These are phyloP conservation scores for Colletotrichum lindemuthianum DNA, from an alignment of 2,329 filamentous ascomycete species.

Conservation along the genomic window DNA sequence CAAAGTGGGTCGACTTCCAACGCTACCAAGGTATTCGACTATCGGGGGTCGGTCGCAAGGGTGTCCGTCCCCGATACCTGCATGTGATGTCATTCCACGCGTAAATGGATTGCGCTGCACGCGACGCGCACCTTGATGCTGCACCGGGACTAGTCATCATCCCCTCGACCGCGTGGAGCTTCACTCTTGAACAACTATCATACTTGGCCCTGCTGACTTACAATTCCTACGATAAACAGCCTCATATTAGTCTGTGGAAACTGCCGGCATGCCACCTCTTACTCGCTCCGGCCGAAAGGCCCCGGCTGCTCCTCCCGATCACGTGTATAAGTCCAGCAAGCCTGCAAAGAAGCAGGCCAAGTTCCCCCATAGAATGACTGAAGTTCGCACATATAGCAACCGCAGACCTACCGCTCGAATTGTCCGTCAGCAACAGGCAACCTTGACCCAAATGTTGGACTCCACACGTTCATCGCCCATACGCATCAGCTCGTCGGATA, in stretches of 20 bases:
- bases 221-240: not conserved
- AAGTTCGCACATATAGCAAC: constrained; percentile 47
- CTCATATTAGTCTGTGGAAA: not conserved
- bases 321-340: constrained; percentile 51
- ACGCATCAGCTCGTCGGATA: constrained; percentile 41
- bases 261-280: constrained; percentile 46
- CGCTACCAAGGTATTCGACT: no score
- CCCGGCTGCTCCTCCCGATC: constrained; percentile 41
- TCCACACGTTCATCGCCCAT: constrained; percentile 39
- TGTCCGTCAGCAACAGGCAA: constrained; percentile 47
- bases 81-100: constrained; percentile 34
- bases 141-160: constrained; percentile 25
- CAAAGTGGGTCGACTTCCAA: no score
- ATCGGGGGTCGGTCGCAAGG: no score
- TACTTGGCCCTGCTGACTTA: not conserved
- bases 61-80: constrained; percentile 9
- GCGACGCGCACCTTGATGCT: constrained; percentile 28
- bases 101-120: constrained; percentile 30
- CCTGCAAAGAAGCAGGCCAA: constrained; percentile 48
- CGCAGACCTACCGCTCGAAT: constrained; percentile 32
- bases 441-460: constrained; percentile 55
- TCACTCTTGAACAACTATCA: not conserved
- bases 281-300: constrained; percentile 51
- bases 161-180: constrained; percentile 1
- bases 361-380: constrained; percentile 49